phyloP scores from a whole-genome alignment of 2,329 filamentous ascomycete species.

The Aspergillus puulaauensis region DNA sequence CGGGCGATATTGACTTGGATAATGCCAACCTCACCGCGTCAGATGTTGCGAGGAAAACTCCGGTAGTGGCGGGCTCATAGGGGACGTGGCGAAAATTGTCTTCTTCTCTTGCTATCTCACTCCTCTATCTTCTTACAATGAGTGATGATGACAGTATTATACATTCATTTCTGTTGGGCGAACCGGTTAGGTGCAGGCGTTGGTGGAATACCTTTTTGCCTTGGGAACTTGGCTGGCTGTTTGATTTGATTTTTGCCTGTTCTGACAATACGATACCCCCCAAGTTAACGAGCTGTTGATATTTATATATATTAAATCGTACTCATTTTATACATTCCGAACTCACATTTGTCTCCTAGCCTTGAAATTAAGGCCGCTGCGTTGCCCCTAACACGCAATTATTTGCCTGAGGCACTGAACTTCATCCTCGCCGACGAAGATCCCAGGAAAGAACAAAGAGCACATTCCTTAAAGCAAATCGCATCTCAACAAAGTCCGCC shows the following conservation, averaged over 20 bases:
- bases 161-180: constrained; percentile 1
- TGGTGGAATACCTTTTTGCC: not conserved
- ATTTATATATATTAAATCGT: constrained; percentile 3
- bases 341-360: not conserved
- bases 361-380: not conserved
- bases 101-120: not conserved
- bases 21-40: constrained; percentile 4
- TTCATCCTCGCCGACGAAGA: constrained; percentile 3
- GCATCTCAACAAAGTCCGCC: not conserved
- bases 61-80: constrained; percentile 17
- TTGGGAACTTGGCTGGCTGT: not conserved
- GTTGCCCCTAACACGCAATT: constrained; percentile 2
- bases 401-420: constrained; percentile 25
- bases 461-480: constrained; percentile 2
- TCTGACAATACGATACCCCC: constrained; percentile 12
- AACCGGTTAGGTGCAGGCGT: constrained; percentile 9
- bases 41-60: constrained; percentile 25
- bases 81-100: not conserved
- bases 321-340: not conserved
- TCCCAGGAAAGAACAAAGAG: constrained; percentile 4
- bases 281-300: not conserved
- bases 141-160: not conserved
- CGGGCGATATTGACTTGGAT: constrained; percentile 17
- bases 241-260: not conserved
- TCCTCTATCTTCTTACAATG: not conserved